Evolutionary conservation across 78 protist species (phyloP).

Genomic region (Dictyostelium brefeldianum): DNA sequence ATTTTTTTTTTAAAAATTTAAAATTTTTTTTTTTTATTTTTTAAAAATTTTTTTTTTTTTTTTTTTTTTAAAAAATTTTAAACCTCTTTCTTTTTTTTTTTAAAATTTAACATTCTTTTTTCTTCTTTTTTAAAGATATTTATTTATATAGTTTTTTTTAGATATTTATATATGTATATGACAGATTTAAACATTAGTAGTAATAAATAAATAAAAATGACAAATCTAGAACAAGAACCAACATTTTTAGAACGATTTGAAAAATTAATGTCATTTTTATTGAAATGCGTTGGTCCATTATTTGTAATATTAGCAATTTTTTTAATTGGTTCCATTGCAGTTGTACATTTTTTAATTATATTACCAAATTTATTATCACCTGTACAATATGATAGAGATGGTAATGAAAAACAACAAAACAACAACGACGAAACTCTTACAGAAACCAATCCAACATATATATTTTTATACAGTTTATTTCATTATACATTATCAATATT

Average conservation of each 20-base stretch:
- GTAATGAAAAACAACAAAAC: not conserved
- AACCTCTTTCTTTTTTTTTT: no score
- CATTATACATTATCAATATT: slow-evolving; percentile 41
- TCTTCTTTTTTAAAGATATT: not conserved
- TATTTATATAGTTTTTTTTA: no score
- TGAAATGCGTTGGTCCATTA: slow-evolving; percentile 44
- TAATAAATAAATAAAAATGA: not conserved
- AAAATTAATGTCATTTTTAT: not conserved
- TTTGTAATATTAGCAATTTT: slow-evolving; percentile 46
- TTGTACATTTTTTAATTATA: slow-evolving; percentile 42
- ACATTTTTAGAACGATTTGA: slow-evolving; percentile 17
- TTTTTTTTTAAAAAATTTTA: no score
- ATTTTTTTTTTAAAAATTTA: slow-evolving; percentile 6
- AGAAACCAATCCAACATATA: not conserved
- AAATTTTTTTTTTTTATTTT: not conserved
- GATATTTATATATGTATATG: not conserved
- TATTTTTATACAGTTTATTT: slow-evolving; percentile 13
- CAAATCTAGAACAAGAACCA: not conserved
- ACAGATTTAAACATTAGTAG: no score
- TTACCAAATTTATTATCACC: slow-evolving; percentile 22
- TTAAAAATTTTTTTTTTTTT: not conserved
- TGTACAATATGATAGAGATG: not conserved
- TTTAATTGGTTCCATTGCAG: slow-evolving; percentile 27
- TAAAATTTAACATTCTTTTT: not conserved
- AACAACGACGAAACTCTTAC: not conserved